phyloP scores from a whole-genome alignment of 2,329 filamentous ascomycete genomes.

The Claviceps sorghi region DNA sequence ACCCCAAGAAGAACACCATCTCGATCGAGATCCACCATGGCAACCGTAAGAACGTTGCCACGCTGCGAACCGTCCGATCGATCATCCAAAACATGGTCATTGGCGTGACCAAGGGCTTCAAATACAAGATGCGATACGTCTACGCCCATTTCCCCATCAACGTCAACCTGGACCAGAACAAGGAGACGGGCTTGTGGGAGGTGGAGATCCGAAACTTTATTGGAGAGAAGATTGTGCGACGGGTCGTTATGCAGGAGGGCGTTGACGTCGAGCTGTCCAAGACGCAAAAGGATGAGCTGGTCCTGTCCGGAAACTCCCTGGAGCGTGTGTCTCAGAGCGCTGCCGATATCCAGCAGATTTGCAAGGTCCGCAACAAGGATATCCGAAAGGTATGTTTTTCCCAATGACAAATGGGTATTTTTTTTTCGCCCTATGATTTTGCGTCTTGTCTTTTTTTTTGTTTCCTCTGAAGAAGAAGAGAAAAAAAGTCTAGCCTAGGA shows the following conservation, averaged over 20 bases:
- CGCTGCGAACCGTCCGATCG: slow-evolving; percentile 93
- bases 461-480: too few relatives aligned
- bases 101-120: slow-evolving; percentile 97
- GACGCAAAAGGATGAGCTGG: slow-evolving; percentile 94
- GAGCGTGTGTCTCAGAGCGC: slow-evolving; percentile 96
- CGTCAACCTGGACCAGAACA: slow-evolving; percentile 96
- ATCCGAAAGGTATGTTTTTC: slow-evolving; percentile 71
- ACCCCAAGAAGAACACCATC: slow-evolving; percentile 73
- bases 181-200: slow-evolving; percentile 72
- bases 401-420: too few relatives aligned
- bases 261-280: slow-evolving; percentile 83
- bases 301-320: slow-evolving; percentile 84
- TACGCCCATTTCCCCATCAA: slow-evolving; percentile 99
- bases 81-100: slow-evolving; percentile 98
- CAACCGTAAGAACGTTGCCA: slow-evolving; percentile 91
- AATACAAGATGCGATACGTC: slow-evolving; percentile 99
- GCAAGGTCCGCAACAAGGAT: slow-evolving; percentile 99
- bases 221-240: slow-evolving; percentile 97
- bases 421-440: not conserved
- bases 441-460: not conserved
- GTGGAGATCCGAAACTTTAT: slow-evolving; percentile 99
- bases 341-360: slow-evolving; percentile 99
- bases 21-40: slow-evolving; percentile 98
- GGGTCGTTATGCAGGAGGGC: slow-evolving; percentile 74
- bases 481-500: too few relatives aligned